Percentiles rank a stretch among this genome's conserved stretches.
Evolutionary conservation across 352 stramenopile species (phyloP).

Genomic region (Phytophthora syringae): DNA sequence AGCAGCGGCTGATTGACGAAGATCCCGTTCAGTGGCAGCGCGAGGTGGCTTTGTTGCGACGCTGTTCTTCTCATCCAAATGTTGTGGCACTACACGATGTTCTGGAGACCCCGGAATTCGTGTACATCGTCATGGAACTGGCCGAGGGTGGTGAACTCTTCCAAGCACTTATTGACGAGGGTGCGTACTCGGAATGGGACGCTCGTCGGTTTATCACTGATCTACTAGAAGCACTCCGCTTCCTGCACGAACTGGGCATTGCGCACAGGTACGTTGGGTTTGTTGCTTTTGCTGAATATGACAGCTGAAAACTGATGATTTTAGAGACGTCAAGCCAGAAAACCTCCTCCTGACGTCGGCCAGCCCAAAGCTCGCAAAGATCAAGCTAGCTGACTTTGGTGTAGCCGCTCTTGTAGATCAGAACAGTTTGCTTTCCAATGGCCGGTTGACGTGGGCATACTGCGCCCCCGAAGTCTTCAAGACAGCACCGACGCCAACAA

Average conservation of each 20-base stretch:
- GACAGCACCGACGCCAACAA: not conserved
- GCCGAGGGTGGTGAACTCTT: slow-evolving; percentile 73
- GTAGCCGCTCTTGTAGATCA: slow-evolving; percentile 69
- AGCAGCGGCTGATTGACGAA: slow-evolving; percentile 6
- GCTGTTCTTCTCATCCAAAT: slow-evolving; percentile 60
- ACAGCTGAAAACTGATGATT: too few relatives aligned
- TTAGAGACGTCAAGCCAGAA: slow-evolving; percentile 83
- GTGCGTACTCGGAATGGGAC: slow-evolving; percentile 81
- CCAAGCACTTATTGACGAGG: slow-evolving; percentile 70
- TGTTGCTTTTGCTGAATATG: too few relatives aligned
- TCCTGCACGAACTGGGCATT: slow-evolving; percentile 75
- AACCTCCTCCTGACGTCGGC: slow-evolving; percentile 84
- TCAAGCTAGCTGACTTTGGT: slow-evolving; percentile 90
- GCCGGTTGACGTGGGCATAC: slow-evolving; percentile 66
- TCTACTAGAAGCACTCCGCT: slow-evolving; percentile 62
- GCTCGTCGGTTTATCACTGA: slow-evolving; percentile 54
- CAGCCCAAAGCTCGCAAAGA: slow-evolving; percentile 65
- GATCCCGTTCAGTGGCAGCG: slow-evolving; percentile 46
- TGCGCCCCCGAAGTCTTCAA: slow-evolving; percentile 73
- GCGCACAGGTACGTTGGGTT: slow-evolving; percentile 66
- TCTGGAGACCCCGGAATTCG: slow-evolving; percentile 54
- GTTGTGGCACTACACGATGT: slow-evolving; percentile 61
- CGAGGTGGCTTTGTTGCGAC: slow-evolving; percentile 56
- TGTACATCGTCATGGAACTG: slow-evolving; percentile 69
- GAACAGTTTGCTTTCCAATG: slow-evolving; percentile 51